Conservation (phyloP, 208 protist species). For the Strigomonas culicis region DNA sequence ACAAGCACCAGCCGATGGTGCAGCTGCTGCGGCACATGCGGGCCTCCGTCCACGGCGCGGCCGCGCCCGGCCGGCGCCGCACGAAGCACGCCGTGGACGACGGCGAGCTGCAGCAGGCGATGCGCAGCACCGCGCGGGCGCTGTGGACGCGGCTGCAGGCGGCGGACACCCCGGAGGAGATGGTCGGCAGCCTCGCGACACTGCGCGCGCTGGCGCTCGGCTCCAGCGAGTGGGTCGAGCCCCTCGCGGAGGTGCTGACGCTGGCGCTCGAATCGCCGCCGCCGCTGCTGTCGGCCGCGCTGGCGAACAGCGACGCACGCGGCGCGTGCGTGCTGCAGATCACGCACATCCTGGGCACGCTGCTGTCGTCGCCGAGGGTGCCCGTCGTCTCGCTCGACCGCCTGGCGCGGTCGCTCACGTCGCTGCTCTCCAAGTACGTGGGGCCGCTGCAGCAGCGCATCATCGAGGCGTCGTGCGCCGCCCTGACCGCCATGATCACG, state of each 20-base stretch:
- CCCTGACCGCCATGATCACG: conserved; percentile 69
- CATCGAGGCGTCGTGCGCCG: conserved; percentile 59
- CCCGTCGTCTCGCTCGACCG: conserved; percentile 59
- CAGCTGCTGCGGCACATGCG: conserved; percentile 54
- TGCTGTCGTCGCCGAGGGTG: conserved; percentile 24
- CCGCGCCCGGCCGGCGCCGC: not conserved
- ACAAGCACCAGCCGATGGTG: conserved; percentile 48
- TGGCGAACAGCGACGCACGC: not conserved
- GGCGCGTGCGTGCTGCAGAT: not conserved
- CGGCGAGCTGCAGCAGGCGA: conserved; percentile 44
- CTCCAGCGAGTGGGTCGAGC: conserved; percentile 49
- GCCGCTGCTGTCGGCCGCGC: conserved; percentile 9
- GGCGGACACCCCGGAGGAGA: conserved; percentile 33
- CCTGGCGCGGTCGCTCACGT: conserved; percentile 41
- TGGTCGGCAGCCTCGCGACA: conserved; percentile 43
- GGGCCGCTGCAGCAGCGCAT: conserved; percentile 78
- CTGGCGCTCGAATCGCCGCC: conserved; percentile 37
- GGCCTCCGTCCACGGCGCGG: conserved; percentile 11
- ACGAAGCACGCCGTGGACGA: conserved; percentile 18
- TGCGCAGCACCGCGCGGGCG: conserved; percentile 44
- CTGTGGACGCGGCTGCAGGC: conserved; percentile 60
- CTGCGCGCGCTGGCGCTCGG: conserved; percentile 52
- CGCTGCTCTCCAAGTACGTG: conserved; percentile 75
- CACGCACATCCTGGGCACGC: conserved; percentile 5
- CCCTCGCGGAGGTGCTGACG: conserved; percentile 48